phyloP scores from a whole-genome alignment of 371 early-diverging fungal genomes.

The Synchytrium microbalum region DNA sequence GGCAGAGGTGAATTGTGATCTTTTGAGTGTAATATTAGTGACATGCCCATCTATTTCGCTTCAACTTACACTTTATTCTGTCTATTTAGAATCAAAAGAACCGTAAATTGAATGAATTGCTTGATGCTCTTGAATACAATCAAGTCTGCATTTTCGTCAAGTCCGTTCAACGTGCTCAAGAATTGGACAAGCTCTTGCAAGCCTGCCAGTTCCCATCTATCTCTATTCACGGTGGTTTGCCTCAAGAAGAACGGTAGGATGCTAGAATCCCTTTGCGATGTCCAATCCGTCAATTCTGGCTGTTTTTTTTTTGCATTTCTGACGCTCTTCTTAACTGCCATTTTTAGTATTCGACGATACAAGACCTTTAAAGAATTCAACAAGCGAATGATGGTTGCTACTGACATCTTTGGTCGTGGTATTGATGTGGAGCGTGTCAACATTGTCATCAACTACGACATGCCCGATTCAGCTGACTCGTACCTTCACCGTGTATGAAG shows the following conservation, averaged over 20 bases:
- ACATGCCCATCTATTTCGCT: too few relatives aligned
- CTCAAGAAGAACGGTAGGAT: slow-evolving; percentile 71
- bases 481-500: slow-evolving; percentile 85
- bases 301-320: neutral
- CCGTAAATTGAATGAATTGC: slow-evolving; percentile 85
- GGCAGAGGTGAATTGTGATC: slow-evolving; percentile 50
- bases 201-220: slow-evolving; percentile 92
- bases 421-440: slow-evolving; percentile 98
- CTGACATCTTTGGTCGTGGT: slow-evolving; percentile 98
- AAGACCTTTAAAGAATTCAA: slow-evolving; percentile 91
- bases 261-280: neutral
- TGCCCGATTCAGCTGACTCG: slow-evolving; percentile 88
- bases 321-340: slow-evolving; percentile 4
- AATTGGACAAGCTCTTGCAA: slow-evolving; percentile 76
- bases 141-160: slow-evolving; percentile 97
- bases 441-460: slow-evolving; percentile 99
- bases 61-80: too few relatives aligned
- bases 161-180: slow-evolving; percentile 80
- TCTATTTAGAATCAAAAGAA: slow-evolving; percentile 76
- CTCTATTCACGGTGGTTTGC: slow-evolving; percentile 86
- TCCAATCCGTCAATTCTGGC: neutral
- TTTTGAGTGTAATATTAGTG: too few relatives aligned
- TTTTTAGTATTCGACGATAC: slow-evolving; percentile 83
- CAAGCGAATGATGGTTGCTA: slow-evolving; percentile 95
- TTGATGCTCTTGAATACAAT: slow-evolving; percentile 92